phyloP scores from a whole-genome alignment of 495 filamentous ascomycete genomes.

The Aspergillus panamensis region DNA sequence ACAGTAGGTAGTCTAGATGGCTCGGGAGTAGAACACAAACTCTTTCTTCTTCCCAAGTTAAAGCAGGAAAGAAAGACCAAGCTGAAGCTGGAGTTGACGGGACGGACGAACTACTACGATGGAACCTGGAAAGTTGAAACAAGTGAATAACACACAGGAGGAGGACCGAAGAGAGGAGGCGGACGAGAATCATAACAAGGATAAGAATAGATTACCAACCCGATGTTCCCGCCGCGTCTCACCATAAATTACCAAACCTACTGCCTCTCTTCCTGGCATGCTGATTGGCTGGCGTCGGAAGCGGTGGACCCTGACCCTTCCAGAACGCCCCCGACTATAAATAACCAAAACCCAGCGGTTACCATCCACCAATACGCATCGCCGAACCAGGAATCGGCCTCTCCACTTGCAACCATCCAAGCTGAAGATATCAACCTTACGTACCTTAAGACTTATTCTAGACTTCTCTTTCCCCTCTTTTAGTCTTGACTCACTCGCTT shows the following conservation, averaged over 20 bases:
- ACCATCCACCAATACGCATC: background rate
- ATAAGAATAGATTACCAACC: too few relatives aligned
- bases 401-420: background rate
- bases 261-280: background rate
- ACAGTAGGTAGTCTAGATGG: too few relatives aligned
- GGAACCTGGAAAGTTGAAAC: too few relatives aligned
- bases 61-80: too few relatives aligned
- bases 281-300: background rate
- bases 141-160: background rate
- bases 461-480: background rate
- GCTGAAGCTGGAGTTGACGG: too few relatives aligned
- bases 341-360: background rate
- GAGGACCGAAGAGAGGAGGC: background rate
- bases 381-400: background rate
- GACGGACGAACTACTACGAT: too few relatives aligned
- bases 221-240: too few relatives aligned
- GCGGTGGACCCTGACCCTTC: constrained; percentile 1
- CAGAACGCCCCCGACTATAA: background rate
- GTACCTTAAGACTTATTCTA: background rate
- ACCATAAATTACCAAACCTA: background rate
- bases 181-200: background rate
- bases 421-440: too few relatives aligned
- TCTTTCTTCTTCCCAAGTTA: too few relatives aligned
- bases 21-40: too few relatives aligned
- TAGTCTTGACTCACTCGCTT: background rate